Evolutionary conservation across 73 alveolate species (phyloP).

Genomic region (Paramecium tetraurelia): DNA sequence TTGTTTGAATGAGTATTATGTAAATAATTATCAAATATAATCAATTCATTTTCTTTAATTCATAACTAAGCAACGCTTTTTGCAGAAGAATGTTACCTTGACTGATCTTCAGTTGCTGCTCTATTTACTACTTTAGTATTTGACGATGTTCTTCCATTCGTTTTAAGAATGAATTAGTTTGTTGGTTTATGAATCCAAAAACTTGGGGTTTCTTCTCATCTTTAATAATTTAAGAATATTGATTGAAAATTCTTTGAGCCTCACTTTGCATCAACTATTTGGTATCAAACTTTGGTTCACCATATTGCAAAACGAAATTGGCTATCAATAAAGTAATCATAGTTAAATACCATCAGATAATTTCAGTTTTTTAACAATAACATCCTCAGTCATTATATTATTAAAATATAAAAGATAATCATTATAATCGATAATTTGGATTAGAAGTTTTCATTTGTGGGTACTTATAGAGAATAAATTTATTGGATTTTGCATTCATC

Average conservation of each 20-base stretch:
- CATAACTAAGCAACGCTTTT: background rate
- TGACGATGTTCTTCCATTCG: background rate
- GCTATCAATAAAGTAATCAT: background rate
- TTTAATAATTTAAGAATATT: slow-evolving; percentile 21
- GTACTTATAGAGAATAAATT: background rate
- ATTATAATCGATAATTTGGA: background rate
- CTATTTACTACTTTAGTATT: background rate
- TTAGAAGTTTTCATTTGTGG: background rate
- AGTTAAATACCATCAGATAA: background rate
- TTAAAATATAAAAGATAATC: background rate
- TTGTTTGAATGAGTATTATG: background rate
- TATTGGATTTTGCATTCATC: background rate
- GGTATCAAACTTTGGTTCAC: background rate
- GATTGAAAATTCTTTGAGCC: slow-evolving; percentile 20
- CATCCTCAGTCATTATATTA: background rate
- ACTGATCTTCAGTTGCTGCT: background rate
- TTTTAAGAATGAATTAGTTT: background rate
- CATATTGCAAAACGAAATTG: background rate
- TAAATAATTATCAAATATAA: background rate
- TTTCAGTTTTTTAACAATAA: background rate
- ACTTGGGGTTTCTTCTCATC: background rate
- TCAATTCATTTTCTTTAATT: background rate
- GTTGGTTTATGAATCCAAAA: background rate
- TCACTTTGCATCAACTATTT: background rate
- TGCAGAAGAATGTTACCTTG: background rate